Evolutionary conservation across 2,329 filamentous ascomycete species (phyloP).

Genomic region (Podosphaera aphanis): DNA sequence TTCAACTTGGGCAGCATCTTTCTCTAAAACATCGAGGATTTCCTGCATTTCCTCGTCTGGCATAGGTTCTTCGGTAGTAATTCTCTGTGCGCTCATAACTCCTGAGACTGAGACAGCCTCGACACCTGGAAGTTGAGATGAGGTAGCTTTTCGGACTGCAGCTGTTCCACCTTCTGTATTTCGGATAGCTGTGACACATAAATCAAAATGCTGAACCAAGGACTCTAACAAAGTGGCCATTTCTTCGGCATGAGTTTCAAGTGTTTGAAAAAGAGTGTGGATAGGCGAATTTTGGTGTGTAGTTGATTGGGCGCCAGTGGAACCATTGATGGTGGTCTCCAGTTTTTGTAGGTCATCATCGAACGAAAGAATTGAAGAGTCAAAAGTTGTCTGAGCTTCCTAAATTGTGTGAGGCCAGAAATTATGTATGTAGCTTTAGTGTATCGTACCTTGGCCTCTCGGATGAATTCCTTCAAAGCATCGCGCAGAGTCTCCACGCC

Average conservation of each 20-base stretch:
- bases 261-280: constrained; percentile 21
- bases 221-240: constrained; percentile 66
- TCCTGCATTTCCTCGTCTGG: constrained; percentile 54
- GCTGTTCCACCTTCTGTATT: constrained; percentile 66
- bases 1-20: constrained; percentile 45
- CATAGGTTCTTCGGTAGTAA: constrained; percentile 33
- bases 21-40: constrained; percentile 58
- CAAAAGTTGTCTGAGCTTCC: constrained; percentile 47
- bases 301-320: constrained; percentile 13
- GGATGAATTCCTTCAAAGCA: constrained; percentile 46
- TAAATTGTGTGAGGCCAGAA: constrained; percentile 13
- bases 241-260: constrained; percentile 39
- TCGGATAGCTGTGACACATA: constrained; percentile 75
- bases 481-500: constrained; percentile 42
- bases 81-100: constrained; percentile 31
- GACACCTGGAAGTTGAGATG: constrained; percentile 26
- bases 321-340: constrained; percentile 21
- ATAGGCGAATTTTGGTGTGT: constrained; percentile 17
- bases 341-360: constrained; percentile 49
- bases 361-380: constrained; percentile 42
- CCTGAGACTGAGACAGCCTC: constrained; percentile 40
- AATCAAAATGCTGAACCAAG: constrained; percentile 70
- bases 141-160: constrained; percentile 43
- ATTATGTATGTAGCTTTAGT: background rate
- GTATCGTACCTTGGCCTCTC: constrained; percentile 36